phyloP scores from a whole-genome alignment of 768 basidiomycete genomes.

The Naganishia onofrii region DNA sequence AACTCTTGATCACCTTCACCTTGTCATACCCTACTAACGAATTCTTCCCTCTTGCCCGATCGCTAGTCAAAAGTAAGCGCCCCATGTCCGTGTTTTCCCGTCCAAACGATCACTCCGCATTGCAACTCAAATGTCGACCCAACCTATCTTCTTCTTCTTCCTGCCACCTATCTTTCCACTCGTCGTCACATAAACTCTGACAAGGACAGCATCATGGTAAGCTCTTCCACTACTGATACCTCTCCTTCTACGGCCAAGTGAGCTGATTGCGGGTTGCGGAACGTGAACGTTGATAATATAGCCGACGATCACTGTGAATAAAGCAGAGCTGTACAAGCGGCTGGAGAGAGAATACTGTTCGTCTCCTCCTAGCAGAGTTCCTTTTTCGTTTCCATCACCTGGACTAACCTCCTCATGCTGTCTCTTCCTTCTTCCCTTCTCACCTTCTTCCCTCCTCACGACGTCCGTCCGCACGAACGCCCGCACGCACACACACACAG shows the following conservation, averaged over 20 bases:
- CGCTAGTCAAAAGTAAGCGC: background rate
- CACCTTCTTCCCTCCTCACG: too few relatives aligned
- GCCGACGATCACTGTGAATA: conserved; percentile 96
- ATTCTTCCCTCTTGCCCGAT: too few relatives aligned
- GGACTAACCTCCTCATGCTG: too few relatives aligned
- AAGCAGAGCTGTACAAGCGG: conserved; percentile 84
- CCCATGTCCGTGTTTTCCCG: conserved; percentile 9
- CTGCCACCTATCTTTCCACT: background rate
- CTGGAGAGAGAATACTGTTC: conserved; percentile 79
- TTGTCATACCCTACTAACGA: too few relatives aligned
- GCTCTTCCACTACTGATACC: too few relatives aligned
- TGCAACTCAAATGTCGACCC: background rate
- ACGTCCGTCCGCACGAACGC: background rate
- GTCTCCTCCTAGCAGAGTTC: conserved; percentile 32
- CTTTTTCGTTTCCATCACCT: too few relatives aligned
- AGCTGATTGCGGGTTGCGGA: background rate
- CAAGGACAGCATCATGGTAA: background rate
- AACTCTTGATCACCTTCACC: too few relatives aligned
- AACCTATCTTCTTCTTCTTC: background rate
- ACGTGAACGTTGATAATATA: conserved; percentile 3
- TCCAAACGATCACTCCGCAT: background rate
- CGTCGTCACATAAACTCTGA: background rate
- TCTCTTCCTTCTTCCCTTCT: too few relatives aligned
- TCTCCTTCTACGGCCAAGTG: background rate
- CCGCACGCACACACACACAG: conserved; percentile 56